Percentiles rank a stretch among this genome's conserved stretches.
These are phyloP conservation scores for Aspergillus latus DNA, from an alignment of 2,329 filamentous ascomycete genomes.

Conservation along the genomic window DNA sequence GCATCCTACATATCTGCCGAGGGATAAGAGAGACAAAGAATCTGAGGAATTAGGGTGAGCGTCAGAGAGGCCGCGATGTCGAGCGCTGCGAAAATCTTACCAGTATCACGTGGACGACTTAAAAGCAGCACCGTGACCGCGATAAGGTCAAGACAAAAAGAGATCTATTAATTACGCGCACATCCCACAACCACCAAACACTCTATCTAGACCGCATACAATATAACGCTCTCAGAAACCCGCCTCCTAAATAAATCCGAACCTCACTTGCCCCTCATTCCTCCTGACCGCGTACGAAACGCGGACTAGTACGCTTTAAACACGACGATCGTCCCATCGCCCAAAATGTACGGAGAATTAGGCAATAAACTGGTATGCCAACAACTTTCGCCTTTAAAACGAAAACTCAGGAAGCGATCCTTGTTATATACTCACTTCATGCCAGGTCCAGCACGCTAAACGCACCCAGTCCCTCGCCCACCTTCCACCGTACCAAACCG, in stretches of 20 bases:
- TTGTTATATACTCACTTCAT: not conserved
- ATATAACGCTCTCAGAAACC: not conserved
- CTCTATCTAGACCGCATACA: not conserved
- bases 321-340: not conserved
- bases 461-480: constrained; percentile 82
- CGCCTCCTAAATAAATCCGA: not conserved
- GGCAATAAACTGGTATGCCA: constrained; percentile 74
- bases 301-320: not conserved
- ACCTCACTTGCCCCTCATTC: not conserved
- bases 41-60: not conserved
- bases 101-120: not conserved
- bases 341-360: constrained; percentile 78
- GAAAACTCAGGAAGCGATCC: too few species aligned
- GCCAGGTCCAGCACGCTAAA: constrained; percentile 93
- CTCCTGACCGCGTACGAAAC: not conserved
- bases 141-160: not conserved
- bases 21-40: not conserved
- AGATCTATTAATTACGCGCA: not conserved
- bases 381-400: too few species aligned
- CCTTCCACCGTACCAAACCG: constrained; percentile 88
- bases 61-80: not conserved
- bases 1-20: not conserved
- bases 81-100: not conserved
- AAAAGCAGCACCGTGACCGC: not conserved
- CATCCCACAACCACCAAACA: not conserved